Percentiles rank a stretch among this genome's conserved stretches.
Evolutionary conservation across 176 grass and related monocot species (phyloP).

Genomic region (Cocos nucifera): DNA sequence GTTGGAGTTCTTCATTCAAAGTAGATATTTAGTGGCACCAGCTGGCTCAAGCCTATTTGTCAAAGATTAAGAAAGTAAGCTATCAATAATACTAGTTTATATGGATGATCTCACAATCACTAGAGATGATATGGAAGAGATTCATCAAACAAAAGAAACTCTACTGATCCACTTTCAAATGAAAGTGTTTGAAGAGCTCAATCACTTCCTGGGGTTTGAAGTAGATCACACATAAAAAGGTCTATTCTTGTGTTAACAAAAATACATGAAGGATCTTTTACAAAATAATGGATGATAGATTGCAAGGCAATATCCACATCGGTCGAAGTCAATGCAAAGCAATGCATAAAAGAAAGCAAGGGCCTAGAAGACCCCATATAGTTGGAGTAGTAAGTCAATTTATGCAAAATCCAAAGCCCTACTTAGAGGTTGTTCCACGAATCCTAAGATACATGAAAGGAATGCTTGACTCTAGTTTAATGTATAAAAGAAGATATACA

Average conservation of each 20-base stretch:
- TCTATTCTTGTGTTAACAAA: conserved; percentile 3
- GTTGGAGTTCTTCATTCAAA: background rate
- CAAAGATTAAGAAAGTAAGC: background rate
- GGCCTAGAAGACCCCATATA: conserved; percentile 7
- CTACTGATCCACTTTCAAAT: background rate
- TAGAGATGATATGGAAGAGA: background rate
- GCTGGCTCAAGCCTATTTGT: background rate
- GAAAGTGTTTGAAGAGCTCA: background rate
- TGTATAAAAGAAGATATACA: background rate
- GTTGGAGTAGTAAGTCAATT: background rate
- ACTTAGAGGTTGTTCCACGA: background rate
- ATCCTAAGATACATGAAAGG: conserved; percentile 14
- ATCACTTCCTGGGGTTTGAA: conserved; percentile 16
- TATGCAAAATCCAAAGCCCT: background rate
- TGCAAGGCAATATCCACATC: conserved; percentile 3
- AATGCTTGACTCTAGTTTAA: conserved; percentile 1
- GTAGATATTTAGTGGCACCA: background rate
- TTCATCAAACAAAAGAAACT: background rate
- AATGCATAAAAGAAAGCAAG: background rate
- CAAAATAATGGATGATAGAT: conserved; percentile 17
- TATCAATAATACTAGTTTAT: too few relatives aligned
- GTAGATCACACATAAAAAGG: background rate
- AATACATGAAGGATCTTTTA: conserved; percentile 15
- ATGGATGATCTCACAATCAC: background rate
- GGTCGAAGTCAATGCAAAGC: conserved; percentile 5